These are phyloP conservation scores for Grosmannia serpens DNA, from an alignment of 2,329 filamentous ascomycete genomes.

Conservation along the genomic window DNA sequence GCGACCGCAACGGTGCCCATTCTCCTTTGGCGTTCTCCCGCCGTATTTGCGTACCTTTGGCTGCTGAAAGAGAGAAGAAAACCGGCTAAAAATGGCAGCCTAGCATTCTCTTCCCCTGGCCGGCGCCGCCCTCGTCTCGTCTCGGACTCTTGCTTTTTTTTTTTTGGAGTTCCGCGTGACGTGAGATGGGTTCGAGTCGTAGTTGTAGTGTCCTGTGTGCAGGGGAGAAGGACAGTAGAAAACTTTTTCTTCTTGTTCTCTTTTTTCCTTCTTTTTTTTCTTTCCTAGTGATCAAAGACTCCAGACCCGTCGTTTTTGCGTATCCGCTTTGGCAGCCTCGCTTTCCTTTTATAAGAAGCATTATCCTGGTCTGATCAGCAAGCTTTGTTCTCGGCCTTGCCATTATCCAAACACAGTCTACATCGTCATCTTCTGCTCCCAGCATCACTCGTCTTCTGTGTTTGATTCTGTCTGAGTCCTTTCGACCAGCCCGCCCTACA, in stretches of 20 bases:
- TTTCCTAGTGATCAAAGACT: neutral
- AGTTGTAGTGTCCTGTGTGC: neutral
- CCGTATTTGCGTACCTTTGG: neutral
- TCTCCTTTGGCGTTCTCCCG: constrained; percentile 4
- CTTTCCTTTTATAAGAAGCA: neutral
- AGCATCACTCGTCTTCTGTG: neutral
- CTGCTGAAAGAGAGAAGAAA: neutral
- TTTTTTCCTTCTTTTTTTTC: too few relatives aligned
- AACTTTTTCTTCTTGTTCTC: neutral
- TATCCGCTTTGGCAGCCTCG: neutral
- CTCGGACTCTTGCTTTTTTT: neutral
- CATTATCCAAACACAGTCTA: neutral
- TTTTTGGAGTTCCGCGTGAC: neutral
- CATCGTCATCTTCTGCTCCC: neutral
- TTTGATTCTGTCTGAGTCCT: too few relatives aligned
- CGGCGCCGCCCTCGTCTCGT: neutral
- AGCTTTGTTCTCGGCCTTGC: neutral
- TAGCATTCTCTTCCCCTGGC: neutral
- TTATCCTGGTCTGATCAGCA: neutral
- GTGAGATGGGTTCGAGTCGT: neutral
- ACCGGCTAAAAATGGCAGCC: too few relatives aligned
- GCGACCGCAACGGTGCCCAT: too few relatives aligned
- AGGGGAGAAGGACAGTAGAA: neutral
- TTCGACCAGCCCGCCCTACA: neutral
- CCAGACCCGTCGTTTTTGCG: neutral